These are phyloP conservation scores for Oryza officinalis DNA, from an alignment of 176 grass and related monocot species.

Conservation along the genomic window DNA sequence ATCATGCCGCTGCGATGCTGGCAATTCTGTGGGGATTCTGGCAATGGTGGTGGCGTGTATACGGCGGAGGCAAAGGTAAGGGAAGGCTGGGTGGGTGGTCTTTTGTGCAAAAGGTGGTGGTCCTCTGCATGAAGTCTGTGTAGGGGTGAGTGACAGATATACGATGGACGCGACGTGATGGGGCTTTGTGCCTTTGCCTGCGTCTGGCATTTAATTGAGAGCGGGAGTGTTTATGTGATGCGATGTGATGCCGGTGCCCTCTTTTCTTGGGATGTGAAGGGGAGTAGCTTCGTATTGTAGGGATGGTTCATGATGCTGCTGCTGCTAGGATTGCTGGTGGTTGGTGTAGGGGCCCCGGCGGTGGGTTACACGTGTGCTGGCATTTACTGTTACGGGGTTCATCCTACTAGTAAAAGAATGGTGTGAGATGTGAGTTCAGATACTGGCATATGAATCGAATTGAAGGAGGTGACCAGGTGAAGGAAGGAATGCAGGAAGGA, in stretches of 20 bases:
- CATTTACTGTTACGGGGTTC: not conserved
- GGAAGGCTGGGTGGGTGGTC: not conserved
- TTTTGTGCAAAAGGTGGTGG: not conserved
- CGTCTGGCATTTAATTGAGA: not conserved
- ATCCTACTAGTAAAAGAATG: not conserved
- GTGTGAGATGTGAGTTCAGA: not conserved
- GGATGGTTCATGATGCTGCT: not conserved
- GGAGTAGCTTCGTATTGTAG: not conserved
- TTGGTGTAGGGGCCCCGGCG: not conserved
- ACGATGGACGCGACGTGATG: not conserved
- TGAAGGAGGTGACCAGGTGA: not conserved
- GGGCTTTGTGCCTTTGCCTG: slow-evolving; percentile 3
- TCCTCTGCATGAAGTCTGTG: not conserved
- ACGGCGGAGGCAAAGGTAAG: not conserved
- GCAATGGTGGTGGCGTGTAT: not conserved
- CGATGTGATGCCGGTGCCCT: not conserved
- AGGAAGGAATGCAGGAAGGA: not conserved
- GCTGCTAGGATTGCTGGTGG: not conserved
- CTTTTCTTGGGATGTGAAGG: not conserved
- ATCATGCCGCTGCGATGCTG: not conserved
- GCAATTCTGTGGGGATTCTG: not conserved
- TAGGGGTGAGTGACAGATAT: not conserved
- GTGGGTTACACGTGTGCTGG: slow-evolving; percentile 9
- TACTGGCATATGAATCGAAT: not conserved
- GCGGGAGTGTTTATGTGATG: slow-evolving; percentile 3